Evolutionary conservation across 768 basidiomycete species (phyloP), one percentile per base, ranked within the genome.

Genomic region (Flagelloscypha sp.): DNA sequence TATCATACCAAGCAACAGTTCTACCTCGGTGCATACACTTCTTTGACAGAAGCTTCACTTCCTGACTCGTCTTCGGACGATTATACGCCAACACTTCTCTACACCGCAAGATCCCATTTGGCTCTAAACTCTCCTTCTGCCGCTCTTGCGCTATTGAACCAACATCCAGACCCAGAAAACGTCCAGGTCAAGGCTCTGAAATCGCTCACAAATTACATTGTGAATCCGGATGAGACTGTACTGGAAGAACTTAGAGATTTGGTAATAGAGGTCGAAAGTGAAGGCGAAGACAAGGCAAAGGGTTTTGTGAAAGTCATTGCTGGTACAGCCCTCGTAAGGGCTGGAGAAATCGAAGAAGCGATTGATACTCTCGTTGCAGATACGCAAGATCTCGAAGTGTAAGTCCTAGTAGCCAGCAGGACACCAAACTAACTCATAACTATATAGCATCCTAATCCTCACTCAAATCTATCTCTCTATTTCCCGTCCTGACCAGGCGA

Each of bases 401-500:
- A 57, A 48, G 86, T 72, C 6, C 15, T 21, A 29, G n/a, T 24
- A 27, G n/a, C 29, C 12, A 24, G 24, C 16, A 18, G 7, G n/a
- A 11, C 25, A 6, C n/a, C 36, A 36, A 33, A 15, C 11, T 36
- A 15, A 33, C 27, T 35, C 10, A 31, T 24, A 27, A 23, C 20
- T 37, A 10, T 23, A 15, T 46, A 94, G 92, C 27, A 79, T 87
- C 23, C 83, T 88, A 4, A 59, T 89, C 28, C 75, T 84, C 30
- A 77, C 84, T 9, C 87, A 94, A 51, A 75, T 94, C 33, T 86
- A 90, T 53, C 76, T 97, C 24, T 86, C 87, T n/a, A 86, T 93
- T 38, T 74, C 85, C 55, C 80, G 92, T 27, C 65, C 80, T 22
- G 89, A 87, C 61, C 73, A 92, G 24, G 92, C 92, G 18, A 84